Evolutionary conservation across 345 rosid genomes (phyloP).

Genomic region (Hibiscus trionum): DNA sequence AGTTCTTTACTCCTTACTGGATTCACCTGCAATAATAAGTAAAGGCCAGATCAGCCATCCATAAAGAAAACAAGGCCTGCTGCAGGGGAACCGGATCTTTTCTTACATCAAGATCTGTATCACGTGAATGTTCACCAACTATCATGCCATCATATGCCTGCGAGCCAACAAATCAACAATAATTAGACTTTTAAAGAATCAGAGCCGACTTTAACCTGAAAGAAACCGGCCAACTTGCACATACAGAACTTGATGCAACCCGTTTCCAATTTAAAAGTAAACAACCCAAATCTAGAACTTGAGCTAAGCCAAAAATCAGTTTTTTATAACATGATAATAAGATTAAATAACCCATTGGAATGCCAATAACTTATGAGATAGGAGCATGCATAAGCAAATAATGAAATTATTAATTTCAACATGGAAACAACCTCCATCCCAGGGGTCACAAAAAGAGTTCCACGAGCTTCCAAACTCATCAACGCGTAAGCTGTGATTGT

Average conservation of each 20-base stretch:
- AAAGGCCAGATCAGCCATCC: conserved; percentile 13
- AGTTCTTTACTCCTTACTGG: conserved; percentile 87
- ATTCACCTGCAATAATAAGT: conserved; percentile 47
- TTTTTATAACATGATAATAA: neutral
- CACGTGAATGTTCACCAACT: conserved; percentile 95
- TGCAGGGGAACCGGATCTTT: neutral
- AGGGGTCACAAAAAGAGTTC: conserved; percentile 72
- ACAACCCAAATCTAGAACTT: neutral
- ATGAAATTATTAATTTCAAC: neutral
- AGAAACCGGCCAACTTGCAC: neutral
- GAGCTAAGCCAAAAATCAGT: neutral
- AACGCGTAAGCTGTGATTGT: conserved; percentile 76
- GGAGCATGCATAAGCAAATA: neutral
- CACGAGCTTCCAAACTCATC: conserved; percentile 92
- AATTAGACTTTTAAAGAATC: conserved; percentile 7
- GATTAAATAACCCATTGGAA: neutral
- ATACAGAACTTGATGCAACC: neutral
- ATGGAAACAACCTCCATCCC: conserved; percentile 68
- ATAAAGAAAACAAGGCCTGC: neutral
- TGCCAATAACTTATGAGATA: neutral
- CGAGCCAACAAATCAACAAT: conserved; percentile 15
- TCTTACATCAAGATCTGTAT: conserved; percentile 92
- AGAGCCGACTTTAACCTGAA: neutral
- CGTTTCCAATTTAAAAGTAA: neutral
- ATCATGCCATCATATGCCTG: conserved; percentile 99